Conservation (phyloP, 108 stramenopile genomes). For the Cafeteria roenbergensis region DNA sequence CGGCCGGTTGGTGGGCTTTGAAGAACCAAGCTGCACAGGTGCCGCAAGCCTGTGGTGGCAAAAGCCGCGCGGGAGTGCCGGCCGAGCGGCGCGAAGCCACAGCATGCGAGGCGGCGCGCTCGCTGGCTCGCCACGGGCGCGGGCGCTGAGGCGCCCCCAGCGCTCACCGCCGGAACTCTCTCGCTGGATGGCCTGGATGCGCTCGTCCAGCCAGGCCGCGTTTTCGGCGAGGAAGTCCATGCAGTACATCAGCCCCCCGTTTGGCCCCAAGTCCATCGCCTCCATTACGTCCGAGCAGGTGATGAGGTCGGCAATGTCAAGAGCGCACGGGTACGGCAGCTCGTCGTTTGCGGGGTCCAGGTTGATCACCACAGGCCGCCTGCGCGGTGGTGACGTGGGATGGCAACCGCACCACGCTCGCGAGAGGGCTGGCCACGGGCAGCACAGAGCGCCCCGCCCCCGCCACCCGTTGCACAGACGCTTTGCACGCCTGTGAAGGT, state of each 20-base stretch:
- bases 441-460: no score
- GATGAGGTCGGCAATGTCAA: slow-evolving; percentile 66
- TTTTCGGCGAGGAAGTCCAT: slow-evolving; percentile 74
- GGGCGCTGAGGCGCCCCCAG: no score
- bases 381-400: neutral
- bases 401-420: neutral
- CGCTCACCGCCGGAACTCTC: no score
- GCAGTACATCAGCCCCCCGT: slow-evolving; percentile 83
- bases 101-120: slow-evolving; percentile 41
- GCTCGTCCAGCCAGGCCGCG: slow-evolving; percentile 40
- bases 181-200: slow-evolving; percentile 16
- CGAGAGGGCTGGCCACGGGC: no score
- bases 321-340: slow-evolving; percentile 49
- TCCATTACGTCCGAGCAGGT: slow-evolving; percentile 70
- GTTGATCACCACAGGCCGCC: slow-evolving; percentile 60
- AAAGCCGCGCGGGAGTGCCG: no score
- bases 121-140: no score
- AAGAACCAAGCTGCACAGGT: no score
- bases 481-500: no score
- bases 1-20: no score
- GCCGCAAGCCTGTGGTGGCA: no score
- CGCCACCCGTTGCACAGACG: no score
- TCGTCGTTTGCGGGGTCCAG: slow-evolving; percentile 90
- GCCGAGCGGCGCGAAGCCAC: no score
- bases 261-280: slow-evolving; percentile 74